Conservation (phyloP, 768 basidiomycete species). For the Tricholoma matsutake region DNA sequence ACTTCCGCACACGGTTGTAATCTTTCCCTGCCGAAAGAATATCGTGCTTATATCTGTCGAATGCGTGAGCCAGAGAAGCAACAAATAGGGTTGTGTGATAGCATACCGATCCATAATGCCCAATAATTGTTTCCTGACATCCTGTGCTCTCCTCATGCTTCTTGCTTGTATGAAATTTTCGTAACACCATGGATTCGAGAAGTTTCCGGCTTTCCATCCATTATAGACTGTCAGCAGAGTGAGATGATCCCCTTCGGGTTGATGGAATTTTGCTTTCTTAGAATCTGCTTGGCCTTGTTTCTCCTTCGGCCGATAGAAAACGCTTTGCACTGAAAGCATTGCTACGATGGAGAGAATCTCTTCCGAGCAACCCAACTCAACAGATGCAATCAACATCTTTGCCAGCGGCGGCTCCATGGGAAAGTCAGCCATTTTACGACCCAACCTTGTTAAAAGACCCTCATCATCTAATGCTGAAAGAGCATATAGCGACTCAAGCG, state of each 20-base stretch:
- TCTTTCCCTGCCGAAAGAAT: constrained; percentile 90
- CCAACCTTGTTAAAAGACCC: constrained; percentile 88
- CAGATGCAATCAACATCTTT: constrained; percentile 98
- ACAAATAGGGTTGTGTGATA: neutral
- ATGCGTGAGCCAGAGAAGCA: constrained; percentile 5
- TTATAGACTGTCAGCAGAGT: constrained; percentile 95
- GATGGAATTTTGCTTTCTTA: constrained; percentile 99
- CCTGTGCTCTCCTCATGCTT: constrained; percentile 95
- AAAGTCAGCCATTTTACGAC: constrained; percentile 99
- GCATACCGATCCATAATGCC: constrained; percentile 97
- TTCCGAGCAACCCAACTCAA: constrained; percentile 96
- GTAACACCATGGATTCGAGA: constrained; percentile 98
- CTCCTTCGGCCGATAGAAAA: constrained; percentile 99
- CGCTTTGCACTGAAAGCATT: constrained; percentile 94
- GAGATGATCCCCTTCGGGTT: constrained; percentile 96
- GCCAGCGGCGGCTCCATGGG: constrained; percentile 96
- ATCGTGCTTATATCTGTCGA: constrained; percentile 88
- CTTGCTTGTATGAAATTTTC: constrained; percentile 99
- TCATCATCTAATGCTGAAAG: constrained; percentile 96
- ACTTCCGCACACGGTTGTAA: constrained; percentile 89
- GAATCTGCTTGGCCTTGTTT: constrained; percentile 99
- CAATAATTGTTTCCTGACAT: constrained; percentile 94
- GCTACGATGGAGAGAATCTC: constrained; percentile 97
- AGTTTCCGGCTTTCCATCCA: constrained; percentile 95
- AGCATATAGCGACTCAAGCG: constrained; percentile 91